These are phyloP conservation scores for Colletotrichum sp. DNA, from an alignment of 2,329 filamentous ascomycete species.

Conservation along the genomic window DNA sequence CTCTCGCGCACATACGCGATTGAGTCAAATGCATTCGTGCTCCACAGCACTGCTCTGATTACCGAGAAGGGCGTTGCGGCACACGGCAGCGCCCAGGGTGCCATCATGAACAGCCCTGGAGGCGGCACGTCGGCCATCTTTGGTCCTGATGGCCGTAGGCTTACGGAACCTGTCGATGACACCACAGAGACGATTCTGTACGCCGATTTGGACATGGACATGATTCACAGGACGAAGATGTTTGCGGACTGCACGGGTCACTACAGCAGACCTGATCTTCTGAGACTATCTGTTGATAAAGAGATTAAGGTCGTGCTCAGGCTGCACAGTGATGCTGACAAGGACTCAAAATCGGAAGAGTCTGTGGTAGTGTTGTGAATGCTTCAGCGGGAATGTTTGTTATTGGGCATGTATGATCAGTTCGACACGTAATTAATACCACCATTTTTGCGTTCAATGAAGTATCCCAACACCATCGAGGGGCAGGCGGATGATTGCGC, in stretches of 20 bases:
- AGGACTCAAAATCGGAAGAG: not conserved
- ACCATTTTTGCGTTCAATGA: not conserved
- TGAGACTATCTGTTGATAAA: constrained; percentile 32
- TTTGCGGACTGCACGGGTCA: constrained; percentile 43
- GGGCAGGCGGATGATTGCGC: too few species aligned
- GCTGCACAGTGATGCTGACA: not conserved
- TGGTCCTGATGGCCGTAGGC: constrained; percentile 53
- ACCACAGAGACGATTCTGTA: constrained; percentile 53
- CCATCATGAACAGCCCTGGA: constrained; percentile 39
- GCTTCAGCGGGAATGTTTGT: not conserved
- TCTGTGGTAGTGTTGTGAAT: not conserved
- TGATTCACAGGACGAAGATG: constrained; percentile 41
- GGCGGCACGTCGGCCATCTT: constrained; percentile 56
- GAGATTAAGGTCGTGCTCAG: not conserved
- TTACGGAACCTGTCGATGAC: constrained; percentile 42
- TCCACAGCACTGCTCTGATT: constrained; percentile 43
- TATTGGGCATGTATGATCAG: not conserved
- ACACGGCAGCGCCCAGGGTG: constrained; percentile 41
- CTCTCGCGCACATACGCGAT: constrained; percentile 41
- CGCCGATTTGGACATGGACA: constrained; percentile 54
- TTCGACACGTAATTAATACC: not conserved
- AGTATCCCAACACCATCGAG: too few species aligned
- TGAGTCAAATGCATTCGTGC: constrained; percentile 46
- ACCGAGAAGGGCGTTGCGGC: constrained; percentile 44
- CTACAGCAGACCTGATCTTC: constrained; percentile 44